phyloP scores from a whole-genome alignment of 202 grass and related monocot genomes.

The Alloteropsis angusta region DNA sequence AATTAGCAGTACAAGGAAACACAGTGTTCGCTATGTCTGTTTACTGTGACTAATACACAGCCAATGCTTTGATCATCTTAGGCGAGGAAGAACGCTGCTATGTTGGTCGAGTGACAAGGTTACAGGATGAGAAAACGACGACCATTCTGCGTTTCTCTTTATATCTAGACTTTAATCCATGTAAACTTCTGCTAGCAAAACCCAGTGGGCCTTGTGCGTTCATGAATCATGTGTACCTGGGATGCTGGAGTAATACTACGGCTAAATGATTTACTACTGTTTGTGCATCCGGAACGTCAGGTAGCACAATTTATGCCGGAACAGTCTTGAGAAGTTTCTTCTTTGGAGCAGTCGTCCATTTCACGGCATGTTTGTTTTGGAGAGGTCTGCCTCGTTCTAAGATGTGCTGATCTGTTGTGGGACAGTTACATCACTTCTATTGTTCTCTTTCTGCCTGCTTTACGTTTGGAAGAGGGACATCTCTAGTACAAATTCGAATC shows the following conservation, averaged over 20 bases:
- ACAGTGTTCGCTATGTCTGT: not conserved
- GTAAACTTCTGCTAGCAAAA: not conserved
- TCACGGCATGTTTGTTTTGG: no score
- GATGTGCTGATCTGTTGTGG: not conserved
- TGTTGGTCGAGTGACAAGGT: conserved; percentile 40
- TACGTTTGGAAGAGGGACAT: no score
- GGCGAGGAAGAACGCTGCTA: conserved; percentile 54
- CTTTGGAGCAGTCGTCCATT: no score
- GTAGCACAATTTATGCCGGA: not conserved
- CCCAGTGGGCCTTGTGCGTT: no score
- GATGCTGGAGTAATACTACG: not conserved
- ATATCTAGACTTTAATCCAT: not conserved
- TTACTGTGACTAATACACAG: not conserved
- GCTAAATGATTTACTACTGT: not conserved
- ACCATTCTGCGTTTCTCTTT: not conserved
- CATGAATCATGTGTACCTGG: no score
- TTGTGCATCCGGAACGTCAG: not conserved
- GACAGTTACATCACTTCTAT: no score
- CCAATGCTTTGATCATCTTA: conserved; percentile 18
- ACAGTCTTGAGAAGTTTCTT: not conserved
- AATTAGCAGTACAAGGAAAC: not conserved
- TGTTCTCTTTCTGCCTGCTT: no score
- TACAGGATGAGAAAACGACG: not conserved
- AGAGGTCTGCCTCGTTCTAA: no score
- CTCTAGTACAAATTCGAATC: no score